Evolutionary conservation across 352 stramenopile species (phyloP), one percentile per base, ranked within the genome.

Genomic region (Pythium graminicola): DNA sequence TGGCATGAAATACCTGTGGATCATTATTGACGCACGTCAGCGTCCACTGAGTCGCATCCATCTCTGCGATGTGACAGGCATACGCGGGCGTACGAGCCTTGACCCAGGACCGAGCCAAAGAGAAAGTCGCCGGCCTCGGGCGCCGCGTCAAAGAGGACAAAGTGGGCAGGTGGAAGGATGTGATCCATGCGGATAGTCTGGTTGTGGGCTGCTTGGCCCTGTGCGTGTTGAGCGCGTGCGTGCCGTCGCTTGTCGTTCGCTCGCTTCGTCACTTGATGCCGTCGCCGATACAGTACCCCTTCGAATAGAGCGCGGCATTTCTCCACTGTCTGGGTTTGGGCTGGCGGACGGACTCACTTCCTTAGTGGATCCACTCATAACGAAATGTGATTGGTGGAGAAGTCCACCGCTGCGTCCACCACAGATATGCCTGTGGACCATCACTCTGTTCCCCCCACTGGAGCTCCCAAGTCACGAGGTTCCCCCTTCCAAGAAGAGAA

Each of bases 61-160:
- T 27, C 19, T 22, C 17, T n/a, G 26, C 42, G 23, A 28, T 11
- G 20, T 11, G 27, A 19, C 26, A 24, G 29, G 8, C 35, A 3
- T 60, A 94, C 86, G 66, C 91, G 81, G 33, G 86, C 86, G 65
- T 95, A 96, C 7, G 82, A 88, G 28, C 86, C 86, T 64, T 96
- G 82, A 10, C 86, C 86, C 36, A 96, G 56, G 36, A 91, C 81
- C 24, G 62, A 82, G 22, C 86, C 85, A 55, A 96, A 96, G 51
- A 90, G 62, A 58, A 96, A 96, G 64, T 95, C 86, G 52, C 73
- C 57, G 24, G 72, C 76, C 50, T 86, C 73, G 8, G 84, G 79
- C 54, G 76, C 76, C 47, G 73, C 57, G 45, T 85, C 76, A 32
- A 87, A 74, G 47, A 79, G 69, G 47, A 85, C 64, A 31, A 60